These are phyloP conservation scores for Trichoderma pleuroti DNA, from an alignment of 2,329 filamentous ascomycete species.

Conservation along the genomic window DNA sequence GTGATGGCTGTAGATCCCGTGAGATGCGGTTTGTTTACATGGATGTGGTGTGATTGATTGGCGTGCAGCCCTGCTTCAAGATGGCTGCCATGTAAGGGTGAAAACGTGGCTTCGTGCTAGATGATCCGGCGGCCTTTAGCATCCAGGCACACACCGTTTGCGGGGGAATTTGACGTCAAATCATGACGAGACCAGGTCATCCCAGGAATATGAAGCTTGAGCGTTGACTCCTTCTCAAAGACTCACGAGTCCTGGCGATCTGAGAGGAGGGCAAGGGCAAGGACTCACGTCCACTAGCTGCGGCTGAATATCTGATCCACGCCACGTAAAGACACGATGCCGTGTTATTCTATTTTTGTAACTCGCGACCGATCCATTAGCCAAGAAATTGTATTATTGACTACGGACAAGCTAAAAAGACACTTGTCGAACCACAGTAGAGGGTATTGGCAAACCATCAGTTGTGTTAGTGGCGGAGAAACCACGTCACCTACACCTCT, in stretches of 20 bases:
- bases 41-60: neutral
- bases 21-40: neutral
- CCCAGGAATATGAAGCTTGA: neutral
- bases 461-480: neutral
- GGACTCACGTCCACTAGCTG: neutral
- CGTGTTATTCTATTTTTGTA: neutral
- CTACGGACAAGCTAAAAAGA: neutral
- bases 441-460: neutral
- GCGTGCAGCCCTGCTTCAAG: neutral
- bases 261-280: neutral
- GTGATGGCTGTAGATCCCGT: neutral
- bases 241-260: neutral
- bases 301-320: neutral
- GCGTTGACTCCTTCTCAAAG: neutral
- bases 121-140: neutral
- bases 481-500: neutral
- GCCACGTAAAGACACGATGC: neutral
- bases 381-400: neutral
- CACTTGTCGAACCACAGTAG: neutral
- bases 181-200: neutral
- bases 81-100: neutral
- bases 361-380: neutral
- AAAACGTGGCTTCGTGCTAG: slow-evolving; percentile 7
- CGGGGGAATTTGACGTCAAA: neutral
- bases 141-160: neutral